Percentiles rank a stretch among this genome's conserved stretches.
Conservation (phyloP, 805 yeast species). For the Metschnikowia sp. region DNA sequence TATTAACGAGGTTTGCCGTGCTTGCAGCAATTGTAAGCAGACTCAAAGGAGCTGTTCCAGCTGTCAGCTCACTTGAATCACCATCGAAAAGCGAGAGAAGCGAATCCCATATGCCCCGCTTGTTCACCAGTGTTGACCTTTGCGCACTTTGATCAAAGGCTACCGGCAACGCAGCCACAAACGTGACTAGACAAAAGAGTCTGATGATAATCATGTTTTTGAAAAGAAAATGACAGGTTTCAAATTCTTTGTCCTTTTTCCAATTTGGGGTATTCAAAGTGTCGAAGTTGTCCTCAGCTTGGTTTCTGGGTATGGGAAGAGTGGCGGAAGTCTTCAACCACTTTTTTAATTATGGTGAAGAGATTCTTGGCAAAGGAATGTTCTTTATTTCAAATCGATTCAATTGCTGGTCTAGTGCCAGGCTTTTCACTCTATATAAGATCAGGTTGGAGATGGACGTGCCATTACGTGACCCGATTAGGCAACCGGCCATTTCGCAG, state of each 20-base stretch:
- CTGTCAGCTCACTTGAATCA: neutral
- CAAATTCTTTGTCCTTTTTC: too few relatives aligned
- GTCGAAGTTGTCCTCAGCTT: too few relatives aligned
- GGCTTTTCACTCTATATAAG: neutral
- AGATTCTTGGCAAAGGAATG: neutral
- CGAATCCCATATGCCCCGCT: slow-evolving; percentile 1
- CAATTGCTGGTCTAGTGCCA: too few relatives aligned
- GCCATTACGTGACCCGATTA: slow-evolving; percentile 9
- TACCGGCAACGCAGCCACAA: slow-evolving; percentile 10
- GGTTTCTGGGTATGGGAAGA: too few relatives aligned
- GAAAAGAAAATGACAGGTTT: neutral
- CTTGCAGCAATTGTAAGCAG: too few relatives aligned
- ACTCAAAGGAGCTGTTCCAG: too few relatives aligned
- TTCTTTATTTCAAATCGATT: too few relatives aligned
- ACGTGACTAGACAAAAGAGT: slow-evolving; percentile 5
- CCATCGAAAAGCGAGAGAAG: slow-evolving; percentile 1
- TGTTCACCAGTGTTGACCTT: slow-evolving; percentile 3
- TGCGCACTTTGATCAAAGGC: neutral
- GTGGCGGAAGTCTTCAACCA: too few relatives aligned
- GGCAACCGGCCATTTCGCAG: slow-evolving; percentile 17
- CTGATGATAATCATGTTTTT: slow-evolving; percentile 4
- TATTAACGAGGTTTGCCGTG: neutral
- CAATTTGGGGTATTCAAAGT: too few relatives aligned
- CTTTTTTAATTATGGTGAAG: too few relatives aligned
- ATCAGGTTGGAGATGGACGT: neutral